Evolutionary conservation across 495 filamentous ascomycete genomes (phyloP).

Genomic region (Jackrogersella multiformis): DNA sequence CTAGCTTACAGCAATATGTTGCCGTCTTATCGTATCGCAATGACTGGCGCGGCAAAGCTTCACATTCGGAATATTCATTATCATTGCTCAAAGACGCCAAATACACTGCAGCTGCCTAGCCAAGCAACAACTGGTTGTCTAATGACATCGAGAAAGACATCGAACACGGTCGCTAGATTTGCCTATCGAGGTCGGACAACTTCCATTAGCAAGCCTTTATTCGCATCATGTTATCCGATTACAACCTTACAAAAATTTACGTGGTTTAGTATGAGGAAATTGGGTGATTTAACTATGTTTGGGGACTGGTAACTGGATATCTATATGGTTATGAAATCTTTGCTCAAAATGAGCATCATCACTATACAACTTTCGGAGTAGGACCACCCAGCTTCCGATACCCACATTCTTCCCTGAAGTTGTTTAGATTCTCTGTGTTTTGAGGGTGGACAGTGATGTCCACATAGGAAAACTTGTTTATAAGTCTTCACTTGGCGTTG

Average conservation of each 20-base stretch:
- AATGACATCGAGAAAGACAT: neutral
- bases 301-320: neutral
- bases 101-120: neutral
- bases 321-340: neutral
- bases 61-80: neutral
- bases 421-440: neutral
- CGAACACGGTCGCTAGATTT: too few relatives aligned
- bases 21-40: neutral
- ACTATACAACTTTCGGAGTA: neutral
- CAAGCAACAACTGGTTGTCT: neutral
- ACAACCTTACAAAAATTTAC: neutral
- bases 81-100: neutral
- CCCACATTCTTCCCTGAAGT: neutral
- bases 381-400: neutral
- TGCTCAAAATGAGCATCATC: neutral
- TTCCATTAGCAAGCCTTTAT: neutral
- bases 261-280: neutral
- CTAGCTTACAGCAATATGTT: neutral
- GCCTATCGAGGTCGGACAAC: neutral
- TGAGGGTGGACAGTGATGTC: neutral
- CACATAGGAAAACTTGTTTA: neutral
- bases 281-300: too few relatives aligned
- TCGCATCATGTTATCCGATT: neutral
- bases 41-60: neutral
- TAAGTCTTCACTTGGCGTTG: constrained; percentile 6